phyloP scores from a whole-genome alignment of 352 stramenopile species.

The Phytophthora crassamura region DNA sequence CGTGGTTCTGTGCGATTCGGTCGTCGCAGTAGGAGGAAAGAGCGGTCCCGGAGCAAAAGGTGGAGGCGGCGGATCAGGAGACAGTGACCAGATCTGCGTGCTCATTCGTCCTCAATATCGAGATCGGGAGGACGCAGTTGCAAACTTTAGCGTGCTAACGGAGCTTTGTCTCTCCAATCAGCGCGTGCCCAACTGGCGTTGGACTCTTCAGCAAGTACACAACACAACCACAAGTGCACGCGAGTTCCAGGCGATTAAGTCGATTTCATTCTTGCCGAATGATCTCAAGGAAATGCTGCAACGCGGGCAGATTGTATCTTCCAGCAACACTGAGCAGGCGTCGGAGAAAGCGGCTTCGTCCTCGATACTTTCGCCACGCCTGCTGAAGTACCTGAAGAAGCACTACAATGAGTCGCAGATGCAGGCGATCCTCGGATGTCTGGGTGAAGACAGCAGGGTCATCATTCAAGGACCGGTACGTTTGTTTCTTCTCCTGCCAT shows the following conservation, averaged over 20 bases:
- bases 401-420: conserved; percentile 84
- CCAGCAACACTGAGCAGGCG: conserved; percentile 14
- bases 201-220: conserved; percentile 71
- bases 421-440: conserved; percentile 68
- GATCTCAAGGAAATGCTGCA: conserved; percentile 64
- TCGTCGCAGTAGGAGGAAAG: conserved; percentile 52
- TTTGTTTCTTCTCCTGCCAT: conserved; percentile 3
- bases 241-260: conserved; percentile 84
- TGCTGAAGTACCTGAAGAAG: conserved; percentile 56
- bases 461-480: conserved; percentile 87
- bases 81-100: conserved; percentile 68
- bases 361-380: conserved; percentile 45
- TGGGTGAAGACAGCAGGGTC: conserved; percentile 65
- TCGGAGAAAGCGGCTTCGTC: conserved; percentile 8
- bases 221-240: conserved; percentile 79
- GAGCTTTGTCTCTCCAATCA: conserved; percentile 81
- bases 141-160: conserved; percentile 57
- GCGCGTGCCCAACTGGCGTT: conserved; percentile 57
- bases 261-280: conserved; percentile 56
- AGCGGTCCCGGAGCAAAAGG: conserved; percentile 9
- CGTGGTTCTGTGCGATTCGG: conserved; percentile 76
- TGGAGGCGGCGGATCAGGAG: conserved; percentile 11
- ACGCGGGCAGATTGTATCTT: conserved; percentile 39
- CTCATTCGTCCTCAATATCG: conserved; percentile 51
- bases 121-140: conserved; percentile 25